Evolutionary conservation across 805 yeast genomes (phyloP), one percentile per base, ranked within the genome.

Genomic region (Vanderwaltozyma yarrowii): DNA sequence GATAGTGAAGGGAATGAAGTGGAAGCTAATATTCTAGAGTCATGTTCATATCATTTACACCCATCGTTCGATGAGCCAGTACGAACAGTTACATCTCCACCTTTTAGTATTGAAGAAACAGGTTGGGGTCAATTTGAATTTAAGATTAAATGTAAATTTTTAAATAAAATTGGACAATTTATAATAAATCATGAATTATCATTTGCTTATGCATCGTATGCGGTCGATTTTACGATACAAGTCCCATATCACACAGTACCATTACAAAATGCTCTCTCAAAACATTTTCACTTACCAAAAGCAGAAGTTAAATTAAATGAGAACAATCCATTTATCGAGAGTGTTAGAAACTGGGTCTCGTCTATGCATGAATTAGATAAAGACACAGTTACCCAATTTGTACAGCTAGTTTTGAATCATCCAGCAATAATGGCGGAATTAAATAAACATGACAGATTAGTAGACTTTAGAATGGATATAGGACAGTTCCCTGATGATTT

Each of bases 111-210:
- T 38, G 81, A 78, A 52, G 97, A 89, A 61, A 75, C 80, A 61
- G 98, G 97, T 33, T 89, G 97, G 97, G 98, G 97, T 54, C 96
- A 88, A 52, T 89, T 89, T 54, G 95, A 84, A 54, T 70, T 89
- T 58, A 81, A 81, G 20, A 78, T 92, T 42, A 69, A 78, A 5
- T 68, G 89, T 38, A 78, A 78, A 41, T 67, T 81, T 34, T 70
- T 77, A 12, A 94, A 87, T 40, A 80, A 79, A 49, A 79, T 78
- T 36, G 97, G 96, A 20, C 94, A 84, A 54, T 71, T 79, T 39
- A 79, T 79, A 49, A 61, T 88, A 5, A 71, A 69, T 50, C 97
- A 92, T 59, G 96, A 89, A 58, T 71, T 92, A 53, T 79, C 82
- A 55, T 92, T 92, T 61, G 65, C 71, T 40, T 74, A 78, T 53